Evolutionary conservation across 2,329 filamentous ascomycete genomes (phyloP), one percentile per base, ranked within the genome.

Genomic region (Celoporthe dispersa): DNA sequence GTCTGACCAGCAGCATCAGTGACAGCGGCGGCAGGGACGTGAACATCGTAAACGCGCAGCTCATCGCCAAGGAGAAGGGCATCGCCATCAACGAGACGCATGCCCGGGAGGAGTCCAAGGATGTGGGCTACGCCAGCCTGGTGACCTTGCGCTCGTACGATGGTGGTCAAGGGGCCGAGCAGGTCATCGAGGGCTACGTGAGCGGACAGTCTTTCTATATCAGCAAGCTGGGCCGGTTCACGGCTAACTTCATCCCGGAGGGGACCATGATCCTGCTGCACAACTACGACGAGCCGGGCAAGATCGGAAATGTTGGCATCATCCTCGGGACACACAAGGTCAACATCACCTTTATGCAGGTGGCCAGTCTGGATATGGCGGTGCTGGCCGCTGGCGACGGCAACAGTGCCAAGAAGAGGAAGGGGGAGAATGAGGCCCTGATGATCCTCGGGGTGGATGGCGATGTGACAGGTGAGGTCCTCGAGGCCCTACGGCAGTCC

Each of bases 271-370:
- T 94, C n/a, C 91, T 95, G 70, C 87, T 93, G 75, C 88, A 93
- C 76, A 95, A 95, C 81, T 94, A 92, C 75, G 92, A 96, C 76
- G 86, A 90, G 73, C 92, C 92, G 0, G 93, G 93, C 14, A 94
- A 94, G 83, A 95, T 96, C 77, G 93, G 93, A 2, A 88, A 89
- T 51, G 92, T 96, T 2, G 93, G 93, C 0, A 90, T 85, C 70
- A 85, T 90, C 66, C 81, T 95, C 35, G 93, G 92, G 0, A 85
- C 84, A 51, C 87, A 91, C 51, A 89, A 88, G 0, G 89, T 96
- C 66, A 96, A 96, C 76, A 93, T 95, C 78, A 87, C 87, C 61
- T 94, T 91, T 77, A 96, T 95, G 93, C 90, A 88, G 76, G 92
- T 94, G 1, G 87, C 86, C 3, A 83, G 84, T 22, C 78, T 92